Conservation (phyloP, 768 basidiomycete species). For the Leccinellum albellum region DNA sequence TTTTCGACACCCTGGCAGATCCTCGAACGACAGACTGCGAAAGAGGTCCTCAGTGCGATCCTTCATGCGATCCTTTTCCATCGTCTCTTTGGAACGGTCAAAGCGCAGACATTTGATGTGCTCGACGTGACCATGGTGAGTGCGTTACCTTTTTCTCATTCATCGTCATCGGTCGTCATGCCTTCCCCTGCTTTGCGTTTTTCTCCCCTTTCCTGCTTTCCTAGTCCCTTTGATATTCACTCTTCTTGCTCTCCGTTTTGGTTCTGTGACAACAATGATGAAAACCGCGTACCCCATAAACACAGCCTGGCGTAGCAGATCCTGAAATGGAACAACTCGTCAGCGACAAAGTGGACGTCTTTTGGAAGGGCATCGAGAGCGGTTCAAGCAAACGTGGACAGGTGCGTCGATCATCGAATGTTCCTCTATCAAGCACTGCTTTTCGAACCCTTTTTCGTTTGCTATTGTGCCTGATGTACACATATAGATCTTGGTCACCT, state of each 20-base stretch:
- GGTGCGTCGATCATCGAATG: slow-evolving; percentile 33
- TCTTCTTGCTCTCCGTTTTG: neutral
- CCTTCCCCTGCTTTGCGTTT: neutral
- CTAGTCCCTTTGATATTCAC: neutral
- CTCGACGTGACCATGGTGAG: slow-evolving; percentile 82
- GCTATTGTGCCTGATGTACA: neutral
- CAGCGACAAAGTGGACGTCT: slow-evolving; percentile 70
- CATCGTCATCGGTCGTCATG: neutral
- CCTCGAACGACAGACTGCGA: slow-evolving; percentile 66
- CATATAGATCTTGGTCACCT: slow-evolving; percentile 58
- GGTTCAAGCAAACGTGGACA: slow-evolving; percentile 62
- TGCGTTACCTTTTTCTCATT: neutral
- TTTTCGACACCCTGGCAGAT: slow-evolving; percentile 39
- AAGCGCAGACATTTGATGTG: slow-evolving; percentile 72
- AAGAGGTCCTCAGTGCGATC: slow-evolving; percentile 71
- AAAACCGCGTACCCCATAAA: too few relatives aligned
- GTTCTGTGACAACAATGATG: too few relatives aligned
- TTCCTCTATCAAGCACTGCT: neutral
- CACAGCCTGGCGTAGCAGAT: slow-evolving; percentile 75
- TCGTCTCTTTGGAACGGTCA: slow-evolving; percentile 75
- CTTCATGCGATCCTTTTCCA: slow-evolving; percentile 85
- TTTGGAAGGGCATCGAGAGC: slow-evolving; percentile 75
- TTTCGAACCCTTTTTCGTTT: neutral
- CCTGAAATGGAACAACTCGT: slow-evolving; percentile 67
- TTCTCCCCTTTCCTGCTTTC: neutral